A percentile compares a stretch with the other conserved stretches of the same genome.
phyloP scores from a whole-genome alignment of 73 alveolate genomes.

The Paramecium tetraurelia region DNA sequence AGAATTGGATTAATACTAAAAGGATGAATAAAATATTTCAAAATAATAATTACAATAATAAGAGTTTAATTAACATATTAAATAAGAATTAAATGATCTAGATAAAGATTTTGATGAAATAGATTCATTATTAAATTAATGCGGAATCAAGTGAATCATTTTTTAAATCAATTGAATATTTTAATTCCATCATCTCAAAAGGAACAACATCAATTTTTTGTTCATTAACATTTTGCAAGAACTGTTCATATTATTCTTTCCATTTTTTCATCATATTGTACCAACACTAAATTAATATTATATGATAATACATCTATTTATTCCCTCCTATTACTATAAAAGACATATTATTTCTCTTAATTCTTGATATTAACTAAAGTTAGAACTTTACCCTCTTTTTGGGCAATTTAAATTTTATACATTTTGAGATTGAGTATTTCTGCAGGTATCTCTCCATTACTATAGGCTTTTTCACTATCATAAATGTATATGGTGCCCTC shows the following conservation, averaged over 20 bases:
- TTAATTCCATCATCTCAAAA: neutral
- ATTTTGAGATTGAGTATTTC: neutral
- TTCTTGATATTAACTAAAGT: neutral
- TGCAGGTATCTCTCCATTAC: neutral
- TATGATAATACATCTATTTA: neutral
- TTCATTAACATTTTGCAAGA: neutral
- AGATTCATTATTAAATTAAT: constrained; percentile 37
- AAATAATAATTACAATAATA: neutral
- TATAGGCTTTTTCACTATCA: neutral
- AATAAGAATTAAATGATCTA: neutral
- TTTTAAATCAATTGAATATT: constrained; percentile 6
- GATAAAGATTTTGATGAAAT: constrained; percentile 51
- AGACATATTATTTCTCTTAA: neutral
- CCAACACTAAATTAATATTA: neutral
- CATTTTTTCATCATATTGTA: neutral
- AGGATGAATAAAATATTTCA: neutral
- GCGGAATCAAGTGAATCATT: constrained; percentile 47
- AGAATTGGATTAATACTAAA: neutral
- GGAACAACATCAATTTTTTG: neutral
- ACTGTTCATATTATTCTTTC: neutral
- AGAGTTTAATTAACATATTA: neutral
- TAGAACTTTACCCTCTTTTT: neutral
- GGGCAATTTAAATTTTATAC: neutral
- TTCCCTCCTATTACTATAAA: neutral
- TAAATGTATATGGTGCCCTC: constrained; percentile 23